Conservation (phyloP, 2,329 filamentous ascomycete genomes). For the Dendryphion nanum region DNA sequence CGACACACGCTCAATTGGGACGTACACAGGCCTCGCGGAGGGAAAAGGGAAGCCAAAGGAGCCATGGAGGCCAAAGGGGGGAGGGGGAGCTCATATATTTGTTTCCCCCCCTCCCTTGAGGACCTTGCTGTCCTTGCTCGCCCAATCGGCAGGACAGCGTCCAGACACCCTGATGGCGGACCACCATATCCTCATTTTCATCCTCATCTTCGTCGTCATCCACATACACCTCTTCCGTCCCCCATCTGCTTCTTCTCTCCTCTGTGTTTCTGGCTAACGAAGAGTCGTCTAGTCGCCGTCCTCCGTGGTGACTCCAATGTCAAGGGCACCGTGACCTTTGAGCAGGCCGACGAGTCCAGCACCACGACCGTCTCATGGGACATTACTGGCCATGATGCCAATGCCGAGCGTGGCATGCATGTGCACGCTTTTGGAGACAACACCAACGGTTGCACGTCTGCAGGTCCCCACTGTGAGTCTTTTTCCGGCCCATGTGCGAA, state of each 20-base stretch:
- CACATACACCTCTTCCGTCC: too few species aligned
- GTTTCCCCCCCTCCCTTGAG: constrained; percentile 10
- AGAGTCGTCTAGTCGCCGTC: constrained; percentile 70
- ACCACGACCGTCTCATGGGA: constrained; percentile 89
- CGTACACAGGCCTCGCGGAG: too few species aligned
- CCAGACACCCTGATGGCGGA: constrained; percentile 30
- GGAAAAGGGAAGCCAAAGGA: too few species aligned
- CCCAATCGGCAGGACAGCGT: neutral
- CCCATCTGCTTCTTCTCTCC: neutral
- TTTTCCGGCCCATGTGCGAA: neutral
- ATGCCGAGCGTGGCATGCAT: constrained; percentile 97
- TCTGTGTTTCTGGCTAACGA: neutral
- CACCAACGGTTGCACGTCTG: constrained; percentile 99
- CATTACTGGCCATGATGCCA: constrained; percentile 88
- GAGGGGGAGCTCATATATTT: constrained; percentile 20
- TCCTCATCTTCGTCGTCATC: too few species aligned
- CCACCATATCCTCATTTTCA: too few species aligned
- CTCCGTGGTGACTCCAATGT: constrained; percentile 97
- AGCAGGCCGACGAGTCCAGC: constrained; percentile 79
- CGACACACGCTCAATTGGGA: too few species aligned
- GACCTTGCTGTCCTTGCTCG: constrained; percentile 9
- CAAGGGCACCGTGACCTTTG: constrained; percentile 89
- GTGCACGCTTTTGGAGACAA: constrained; percentile 99
- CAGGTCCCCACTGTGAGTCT: constrained; percentile 89
- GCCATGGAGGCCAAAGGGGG: too few species aligned